phyloP scores from a whole-genome alignment of 805 yeast species.

The Candida odintsovae region DNA sequence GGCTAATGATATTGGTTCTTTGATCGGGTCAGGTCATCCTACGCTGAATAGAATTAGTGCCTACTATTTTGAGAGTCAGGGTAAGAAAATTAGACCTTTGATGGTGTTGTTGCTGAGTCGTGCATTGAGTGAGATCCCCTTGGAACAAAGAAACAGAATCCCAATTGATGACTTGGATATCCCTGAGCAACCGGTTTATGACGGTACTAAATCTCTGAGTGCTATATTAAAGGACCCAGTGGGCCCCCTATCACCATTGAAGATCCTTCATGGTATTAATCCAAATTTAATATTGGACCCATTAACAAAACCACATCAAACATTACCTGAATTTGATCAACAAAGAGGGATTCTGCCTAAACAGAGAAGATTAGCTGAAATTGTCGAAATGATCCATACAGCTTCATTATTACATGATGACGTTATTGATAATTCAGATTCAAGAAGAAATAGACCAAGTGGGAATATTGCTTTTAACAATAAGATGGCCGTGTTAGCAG shows the following conservation, averaged over 20 bases:
- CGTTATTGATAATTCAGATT: slow-evolving; percentile 85
- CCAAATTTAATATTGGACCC: slow-evolving; percentile 83
- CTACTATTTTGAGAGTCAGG: slow-evolving; percentile 93
- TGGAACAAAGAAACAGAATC: slow-evolving; percentile 57
- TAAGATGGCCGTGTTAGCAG: slow-evolving; percentile 96
- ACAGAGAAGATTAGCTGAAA: slow-evolving; percentile 92
- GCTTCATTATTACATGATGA: slow-evolving; percentile 95
- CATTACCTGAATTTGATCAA: slow-evolving; percentile 53
- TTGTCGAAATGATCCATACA: slow-evolving; percentile 97
- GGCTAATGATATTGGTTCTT: slow-evolving; percentile 78
- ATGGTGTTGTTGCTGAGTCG: slow-evolving; percentile 79
- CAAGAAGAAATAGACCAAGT: slow-evolving; percentile 83
- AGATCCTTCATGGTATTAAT: slow-evolving; percentile 81
- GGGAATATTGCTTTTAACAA: slow-evolving; percentile 94
- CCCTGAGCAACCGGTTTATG: slow-evolving; percentile 56
- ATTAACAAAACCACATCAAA: slow-evolving; percentile 71
- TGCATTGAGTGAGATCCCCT: slow-evolving; percentile 73
- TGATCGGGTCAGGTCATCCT: slow-evolving; percentile 93
- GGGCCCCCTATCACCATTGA: slow-evolving; percentile 72
- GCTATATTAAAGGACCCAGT: slow-evolving; percentile 44
- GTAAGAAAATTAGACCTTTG: slow-evolving; percentile 91
- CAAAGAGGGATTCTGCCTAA: slow-evolving; percentile 82
- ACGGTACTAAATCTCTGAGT: slow-evolving; percentile 48
- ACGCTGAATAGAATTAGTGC: slow-evolving; percentile 87
- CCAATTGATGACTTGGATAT: slow-evolving; percentile 60